Percentiles rank a stretch among this genome's conserved stretches.
These are phyloP conservation scores for Lactuca saligna DNA, from an alignment of 129 eudicot species.

Conservation along the genomic window DNA sequence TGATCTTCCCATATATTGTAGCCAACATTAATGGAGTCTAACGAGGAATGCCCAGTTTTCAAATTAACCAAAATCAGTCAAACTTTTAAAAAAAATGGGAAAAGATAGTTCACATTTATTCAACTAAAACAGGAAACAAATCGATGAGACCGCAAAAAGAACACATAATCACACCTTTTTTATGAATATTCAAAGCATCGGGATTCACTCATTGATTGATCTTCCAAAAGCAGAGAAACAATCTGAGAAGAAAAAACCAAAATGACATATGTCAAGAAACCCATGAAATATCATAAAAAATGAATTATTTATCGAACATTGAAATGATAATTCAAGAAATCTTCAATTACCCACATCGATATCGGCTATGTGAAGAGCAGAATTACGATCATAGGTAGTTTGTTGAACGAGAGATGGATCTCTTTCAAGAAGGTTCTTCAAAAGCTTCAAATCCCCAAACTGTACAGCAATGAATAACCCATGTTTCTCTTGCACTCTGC, in stretches of 20 bases:
- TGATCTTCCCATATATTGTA: slow-evolving; percentile 74
- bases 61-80: slow-evolving; percentile 10
- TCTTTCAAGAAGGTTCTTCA: slow-evolving; percentile 39
- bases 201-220: slow-evolving; percentile 52
- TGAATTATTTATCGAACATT: neutral
- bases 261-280: neutral
- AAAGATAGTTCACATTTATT: neutral
- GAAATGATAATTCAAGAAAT: neutral
- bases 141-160: neutral
- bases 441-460: slow-evolving; percentile 55
- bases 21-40: slow-evolving; percentile 90
- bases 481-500: slow-evolving; percentile 47
- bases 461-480: slow-evolving; percentile 61
- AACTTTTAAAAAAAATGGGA: neutral
- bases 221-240: slow-evolving; percentile 59
- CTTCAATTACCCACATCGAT: slow-evolving; percentile 54
- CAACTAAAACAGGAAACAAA: slow-evolving; percentile 10
- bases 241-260: slow-evolving; percentile 39
- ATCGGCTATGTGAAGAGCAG: slow-evolving; percentile 80
- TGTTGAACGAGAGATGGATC: slow-evolving; percentile 46
- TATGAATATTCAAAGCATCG: slow-evolving; percentile 58
- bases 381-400: slow-evolving; percentile 46
- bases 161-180: slow-evolving; percentile 48
- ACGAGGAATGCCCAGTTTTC: slow-evolving; percentile 18
- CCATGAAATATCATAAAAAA: slow-evolving; percentile 9